phyloP scores from a whole-genome alignment of 805 yeast genomes.

The Saccharomycopsis lassenensis region DNA sequence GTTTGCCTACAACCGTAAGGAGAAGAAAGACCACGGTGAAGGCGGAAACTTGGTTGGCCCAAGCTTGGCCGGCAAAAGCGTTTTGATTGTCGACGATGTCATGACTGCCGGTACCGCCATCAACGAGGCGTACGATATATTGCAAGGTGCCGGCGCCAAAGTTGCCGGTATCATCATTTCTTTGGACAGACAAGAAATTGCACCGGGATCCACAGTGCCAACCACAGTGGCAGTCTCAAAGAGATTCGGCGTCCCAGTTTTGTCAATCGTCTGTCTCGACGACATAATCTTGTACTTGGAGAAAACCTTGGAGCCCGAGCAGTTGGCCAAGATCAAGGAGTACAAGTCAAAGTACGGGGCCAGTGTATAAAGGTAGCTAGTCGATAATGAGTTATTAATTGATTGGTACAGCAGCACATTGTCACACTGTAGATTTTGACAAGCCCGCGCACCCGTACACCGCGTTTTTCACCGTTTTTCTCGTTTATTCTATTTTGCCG shows the following conservation, averaged over 20 bases:
- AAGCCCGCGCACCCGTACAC: no score
- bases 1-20: constrained; percentile 94
- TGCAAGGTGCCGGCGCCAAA: constrained; percentile 53
- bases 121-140: constrained; percentile 82
- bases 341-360: constrained; percentile 30
- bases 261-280: constrained; percentile 64
- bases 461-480: no score
- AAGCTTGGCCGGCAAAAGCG: constrained; percentile 53
- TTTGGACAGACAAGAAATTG: constrained; percentile 84
- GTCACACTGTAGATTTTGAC: no score
- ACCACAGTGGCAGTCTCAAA: constrained; percentile 75
- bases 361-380: no score
- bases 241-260: constrained; percentile 70
- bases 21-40: constrained; percentile 95
- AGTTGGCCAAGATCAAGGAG: constrained; percentile 42
- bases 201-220: constrained; percentile 56
- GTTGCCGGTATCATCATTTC: constrained; percentile 85
- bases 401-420: no score
- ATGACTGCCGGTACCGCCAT: constrained; percentile 99
- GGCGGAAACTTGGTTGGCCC: constrained; percentile 94
- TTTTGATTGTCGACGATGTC: constrained; percentile 89
- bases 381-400: no score
- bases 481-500: no score
- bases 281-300: constrained; percentile 61
- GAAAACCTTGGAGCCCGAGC: constrained; percentile 44